Evolutionary conservation across 1,284 basidiomycete species (phyloP).

Genomic region (Ceratobasidium sp.): DNA sequence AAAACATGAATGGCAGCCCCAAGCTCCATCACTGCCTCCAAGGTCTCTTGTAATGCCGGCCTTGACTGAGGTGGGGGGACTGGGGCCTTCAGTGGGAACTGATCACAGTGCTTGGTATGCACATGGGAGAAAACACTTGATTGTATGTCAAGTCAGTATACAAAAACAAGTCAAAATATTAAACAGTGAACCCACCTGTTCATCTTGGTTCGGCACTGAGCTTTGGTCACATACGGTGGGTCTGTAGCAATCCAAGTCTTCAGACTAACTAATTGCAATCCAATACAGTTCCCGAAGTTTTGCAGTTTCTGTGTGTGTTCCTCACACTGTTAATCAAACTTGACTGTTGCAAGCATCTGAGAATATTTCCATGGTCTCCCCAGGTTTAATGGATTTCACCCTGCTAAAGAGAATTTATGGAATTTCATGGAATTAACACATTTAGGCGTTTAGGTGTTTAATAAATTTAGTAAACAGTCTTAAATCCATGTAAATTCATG

Average conservation of each 20-base stretch:
- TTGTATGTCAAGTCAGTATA: not conserved
- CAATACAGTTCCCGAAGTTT: not conserved
- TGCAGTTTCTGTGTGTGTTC: not conserved
- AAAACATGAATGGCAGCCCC: not conserved
- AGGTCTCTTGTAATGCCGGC: not conserved
- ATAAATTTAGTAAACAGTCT: too few relatives aligned
- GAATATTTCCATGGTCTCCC: too few relatives aligned
- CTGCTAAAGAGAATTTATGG: too few relatives aligned
- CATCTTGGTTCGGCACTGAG: not conserved
- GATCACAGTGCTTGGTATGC: not conserved
- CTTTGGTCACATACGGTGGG: not conserved
- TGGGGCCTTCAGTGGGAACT: not conserved
- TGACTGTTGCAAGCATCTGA: not conserved
- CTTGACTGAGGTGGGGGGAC: not conserved
- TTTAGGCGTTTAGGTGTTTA: too few relatives aligned
- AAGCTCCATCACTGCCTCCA: not conserved
- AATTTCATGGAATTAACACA: too few relatives aligned
- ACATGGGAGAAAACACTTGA: not conserved
- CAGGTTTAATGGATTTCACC: too few relatives aligned
- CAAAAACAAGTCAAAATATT: not conserved
- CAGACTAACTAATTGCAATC: not conserved
- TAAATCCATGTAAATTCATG: too few relatives aligned
- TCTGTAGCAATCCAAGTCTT: not conserved
- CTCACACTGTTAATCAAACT: not conserved
- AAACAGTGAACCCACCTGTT: not conserved